Evolutionary conservation across 2,329 filamentous ascomycete genomes (phyloP).

Genomic region (Ophiognomonia clavigignenti-juglandacearum): DNA sequence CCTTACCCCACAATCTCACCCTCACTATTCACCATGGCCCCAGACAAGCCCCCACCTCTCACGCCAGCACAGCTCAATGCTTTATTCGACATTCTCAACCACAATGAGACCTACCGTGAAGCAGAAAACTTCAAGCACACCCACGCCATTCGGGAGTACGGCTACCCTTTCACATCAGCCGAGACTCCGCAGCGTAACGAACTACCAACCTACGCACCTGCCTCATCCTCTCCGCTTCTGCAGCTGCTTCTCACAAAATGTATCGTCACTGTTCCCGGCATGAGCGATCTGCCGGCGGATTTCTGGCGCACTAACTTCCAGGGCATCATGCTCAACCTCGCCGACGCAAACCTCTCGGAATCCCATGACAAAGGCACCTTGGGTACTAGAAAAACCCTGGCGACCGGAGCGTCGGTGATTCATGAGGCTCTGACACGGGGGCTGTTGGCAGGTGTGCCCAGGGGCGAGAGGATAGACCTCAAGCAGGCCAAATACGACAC

Average conservation of each 20-base stretch:
- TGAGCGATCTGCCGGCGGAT: slow-evolving; percentile 55
- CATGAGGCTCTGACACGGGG: slow-evolving; percentile 66
- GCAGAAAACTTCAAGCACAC: slow-evolving; percentile 67
- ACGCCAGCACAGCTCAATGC: slow-evolving; percentile 41
- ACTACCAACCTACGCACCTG: slow-evolving; percentile 15
- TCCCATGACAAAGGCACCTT: slow-evolving; percentile 76
- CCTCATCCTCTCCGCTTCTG: slow-evolving; percentile 58
- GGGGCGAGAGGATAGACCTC: slow-evolving; percentile 21
- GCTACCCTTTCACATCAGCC: slow-evolving; percentile 54
- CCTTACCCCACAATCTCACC: no score
- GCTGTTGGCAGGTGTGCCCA: slow-evolving; percentile 54
- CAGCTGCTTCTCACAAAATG: slow-evolving; percentile 64
- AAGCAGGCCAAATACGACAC: slow-evolving; percentile 46
- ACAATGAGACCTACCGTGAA: slow-evolving; percentile 59
- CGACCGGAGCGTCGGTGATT: slow-evolving; percentile 65
- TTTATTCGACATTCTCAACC: slow-evolving; percentile 56
- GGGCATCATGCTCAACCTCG: slow-evolving; percentile 56
- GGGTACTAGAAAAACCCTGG: slow-evolving; percentile 69
- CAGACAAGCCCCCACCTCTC: slow-evolving; percentile 19
- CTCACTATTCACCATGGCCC: slow-evolving; percentile 1
- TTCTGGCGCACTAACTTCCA: slow-evolving; percentile 64
- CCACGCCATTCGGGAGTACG: slow-evolving; percentile 60
- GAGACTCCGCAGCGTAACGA: slow-evolving; percentile 14
- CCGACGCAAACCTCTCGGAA: slow-evolving; percentile 67
- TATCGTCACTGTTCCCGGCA: slow-evolving; percentile 60